Base-by-base conservation (phyloP, 225 moss, liverwort and hornwort genomes). In the Pseudisothecium myosuroides region DNA sequence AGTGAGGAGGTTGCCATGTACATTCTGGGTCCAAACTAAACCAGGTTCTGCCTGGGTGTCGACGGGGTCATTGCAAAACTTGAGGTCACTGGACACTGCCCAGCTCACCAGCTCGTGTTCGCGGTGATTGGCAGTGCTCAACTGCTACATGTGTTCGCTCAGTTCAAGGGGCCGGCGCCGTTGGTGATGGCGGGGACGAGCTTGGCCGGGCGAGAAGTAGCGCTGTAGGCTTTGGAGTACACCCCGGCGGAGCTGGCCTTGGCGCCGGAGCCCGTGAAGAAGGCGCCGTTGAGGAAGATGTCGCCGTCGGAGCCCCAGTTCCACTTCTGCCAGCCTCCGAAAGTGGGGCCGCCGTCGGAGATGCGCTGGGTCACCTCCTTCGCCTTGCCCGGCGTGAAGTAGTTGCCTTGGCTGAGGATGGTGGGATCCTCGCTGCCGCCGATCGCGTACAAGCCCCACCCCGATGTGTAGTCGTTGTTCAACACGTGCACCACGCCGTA, bases 391-490 rank as follows among this genome's bases (percentile, higher is more conserved):
- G 88, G 52, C 37, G 32, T 87, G 89, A 92, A 93, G 82, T 85
- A 84, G 47, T 94, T 90, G 76, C 91, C 92, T 63, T 92, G 73
- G 61, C 93, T 94, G 73, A 90, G 88, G 74, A 94, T 91, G 60
- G 91, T 91, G 58, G 91, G 89, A 54, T 86, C 90, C 65, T 92
- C 67, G 47, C 92, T 92, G 39, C 93, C 93, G 41, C 94, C 92
- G 18, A 92, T 88, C 16, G 94, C 92, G 55, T 91, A 92, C 47
- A 24, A 54, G 14, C 68, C 84, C 94, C 92, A 94, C 14, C 85
- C 89, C 11, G 84, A 50, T 13, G 83, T 39, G 56, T 94, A 94
- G 84, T 94, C 86, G 56, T 94, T 94, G 88, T 94, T 92, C 86
- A 94, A 47, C 31, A 94, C 90, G 24, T 91, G 94, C 41, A 88